Evolutionary conservation across 2,329 filamentous ascomycete species (phyloP), one percentile per base, ranked within the genome.

Genomic region (Hypocreales sp.): DNA sequence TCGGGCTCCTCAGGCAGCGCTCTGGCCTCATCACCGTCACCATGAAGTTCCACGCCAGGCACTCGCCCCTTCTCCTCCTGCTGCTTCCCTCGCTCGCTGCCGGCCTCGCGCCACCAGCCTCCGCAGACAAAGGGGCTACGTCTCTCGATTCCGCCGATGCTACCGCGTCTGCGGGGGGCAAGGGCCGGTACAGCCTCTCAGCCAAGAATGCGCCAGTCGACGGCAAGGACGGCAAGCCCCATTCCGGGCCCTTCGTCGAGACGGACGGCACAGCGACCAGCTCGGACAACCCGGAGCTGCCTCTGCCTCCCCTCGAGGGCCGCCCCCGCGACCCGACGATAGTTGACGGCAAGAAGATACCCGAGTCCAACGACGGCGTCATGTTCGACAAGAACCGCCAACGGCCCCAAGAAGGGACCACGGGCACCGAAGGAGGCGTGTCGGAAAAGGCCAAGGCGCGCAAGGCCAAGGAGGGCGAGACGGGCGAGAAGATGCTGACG

Each of bases 211-310:
- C 80, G 30, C 87, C 87, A 0, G 77, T 94, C 13, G 90, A 95
- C 48, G 86, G 86, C 24, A 78, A 79, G 42, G 90, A 95, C 56
- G 90, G 90, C 25, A 90, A 86, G 56, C 90, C 90, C 25, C 87
- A 94, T 47, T 72, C 77, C 13, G 90, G 90, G 2, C 90, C 90
- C 5, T 76, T 72, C 45, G 73, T 86, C 31, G 72, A 75, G 35
- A 67, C 61, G 11, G 51, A 56, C 24, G 52, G 51, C 26, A 36
- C 36, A 15, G 36, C 45, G 4, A 40, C 44, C 16, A 43, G 52
- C 25, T 45, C 49, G 24, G 43, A 51, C 9, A 42, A 54, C 25
- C 47, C 51, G 28, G 48, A 55, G 15, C 43, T 60, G 11, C 56
- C 64, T 2, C 43, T 60, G 11, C 56, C 64, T 2, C 39, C 51